Conservation (phyloP, 176 grass and related monocot species). For the Rhynchospora breviuscula region DNA sequence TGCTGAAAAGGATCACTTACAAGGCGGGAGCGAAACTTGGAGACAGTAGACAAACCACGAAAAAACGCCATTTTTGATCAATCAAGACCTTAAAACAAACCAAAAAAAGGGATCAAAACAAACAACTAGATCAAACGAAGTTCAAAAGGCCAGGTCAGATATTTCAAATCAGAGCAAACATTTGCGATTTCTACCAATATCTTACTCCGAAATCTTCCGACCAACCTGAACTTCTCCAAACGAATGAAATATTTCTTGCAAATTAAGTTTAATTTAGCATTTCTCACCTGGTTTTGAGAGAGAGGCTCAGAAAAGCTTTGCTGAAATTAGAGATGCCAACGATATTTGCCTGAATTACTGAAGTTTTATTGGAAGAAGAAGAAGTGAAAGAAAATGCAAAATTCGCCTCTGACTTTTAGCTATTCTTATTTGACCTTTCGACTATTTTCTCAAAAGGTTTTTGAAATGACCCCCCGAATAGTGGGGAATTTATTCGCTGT, state of each 20-base stretch:
- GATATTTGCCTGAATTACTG: neutral
- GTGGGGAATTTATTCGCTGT: neutral
- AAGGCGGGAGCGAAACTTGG: constrained; percentile 58
- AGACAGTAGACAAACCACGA: constrained; percentile 49
- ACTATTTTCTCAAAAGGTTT: neutral
- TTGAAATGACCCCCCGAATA: neutral
- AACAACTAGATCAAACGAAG: neutral
- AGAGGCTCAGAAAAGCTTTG: neutral
- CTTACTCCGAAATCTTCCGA: neutral
- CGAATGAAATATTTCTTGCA: neutral
- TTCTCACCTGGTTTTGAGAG: constrained; percentile 3
- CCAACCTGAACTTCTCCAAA: neutral
- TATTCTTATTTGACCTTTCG: neutral
- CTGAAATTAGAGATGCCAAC: constrained; percentile 11
- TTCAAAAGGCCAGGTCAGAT: neutral
- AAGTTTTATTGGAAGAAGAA: neutral
- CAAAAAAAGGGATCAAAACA: neutral
- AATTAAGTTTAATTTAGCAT: neutral
- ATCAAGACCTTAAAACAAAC: neutral
- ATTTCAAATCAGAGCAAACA: neutral
- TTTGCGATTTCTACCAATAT: neutral
- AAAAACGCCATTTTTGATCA: constrained; percentile 61
- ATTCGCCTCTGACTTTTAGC: neutral
- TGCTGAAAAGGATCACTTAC: constrained; percentile 32
- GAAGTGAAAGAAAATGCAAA: neutral